Evolutionary conservation across 225 moss, liverwort and hornwort genomes (phyloP), one percentile per base, ranked within the genome.

Genomic region (Bryum argenteum): DNA sequence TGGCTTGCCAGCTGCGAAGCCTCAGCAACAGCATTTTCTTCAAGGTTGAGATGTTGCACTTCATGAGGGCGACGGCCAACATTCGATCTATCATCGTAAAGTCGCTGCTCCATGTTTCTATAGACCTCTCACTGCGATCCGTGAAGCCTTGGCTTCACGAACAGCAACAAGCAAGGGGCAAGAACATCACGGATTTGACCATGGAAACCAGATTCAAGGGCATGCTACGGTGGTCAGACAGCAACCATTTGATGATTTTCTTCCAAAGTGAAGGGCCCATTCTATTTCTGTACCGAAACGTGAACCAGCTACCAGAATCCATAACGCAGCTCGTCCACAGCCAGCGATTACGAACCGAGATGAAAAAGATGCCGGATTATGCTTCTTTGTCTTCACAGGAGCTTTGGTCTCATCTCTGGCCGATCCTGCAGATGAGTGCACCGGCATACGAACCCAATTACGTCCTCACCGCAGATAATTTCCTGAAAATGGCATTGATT

Each of bases 111-210:
- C 74, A 85, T 41, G 85, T 85, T 62, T 79, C 88, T 19, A 79
- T 75, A 41, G 88, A 88, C 55, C 85, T 88, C 41, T 80, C 85
- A 10, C 62, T 88, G 42, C 67, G 88, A 43, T 88, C 88, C 33
- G 88, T 88, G 23, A 88, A 88, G 38, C 82, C 88, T n/a, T 88
- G 85, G 88, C 85, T 88, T 70, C 85, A 88, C 62, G 80, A 82
- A 71, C 88, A 88, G 72, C 88, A 88, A 43, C 82, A 80, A 56
- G 63, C 62, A 13, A 67, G 71, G 17, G 82, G 85, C 18, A 82
- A 67, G 70, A 65, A 56, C 43, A 70, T 85, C 51, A 85, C 82
- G 40, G 75, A 80, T 71, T 52, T 70, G 10, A 85, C 82, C 38
- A 88, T 88, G 88, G 71, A 79, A 66, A 77, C 77, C 14, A 70